Conservation (phyloP, 2,329 filamentous ascomycete species). For the Fusarium nanum region DNA sequence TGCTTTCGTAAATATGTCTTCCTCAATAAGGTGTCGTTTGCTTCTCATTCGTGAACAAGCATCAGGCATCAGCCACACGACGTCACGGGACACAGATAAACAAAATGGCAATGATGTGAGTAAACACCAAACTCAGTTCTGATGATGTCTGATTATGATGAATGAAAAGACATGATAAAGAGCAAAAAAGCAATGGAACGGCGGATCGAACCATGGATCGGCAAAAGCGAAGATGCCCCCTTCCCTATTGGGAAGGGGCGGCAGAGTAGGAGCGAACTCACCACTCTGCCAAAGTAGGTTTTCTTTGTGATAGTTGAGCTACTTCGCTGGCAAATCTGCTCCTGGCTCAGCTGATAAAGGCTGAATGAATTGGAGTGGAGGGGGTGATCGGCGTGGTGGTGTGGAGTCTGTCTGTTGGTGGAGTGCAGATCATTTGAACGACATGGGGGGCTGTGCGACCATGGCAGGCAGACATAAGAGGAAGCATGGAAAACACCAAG, state of each 20-base stretch:
- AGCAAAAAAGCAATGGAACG: background rate
- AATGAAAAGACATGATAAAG: background rate
- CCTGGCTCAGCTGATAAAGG: no score
- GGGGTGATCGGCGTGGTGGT: background rate
- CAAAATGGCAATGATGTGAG: background rate
- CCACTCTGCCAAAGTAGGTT: conserved; percentile 19
- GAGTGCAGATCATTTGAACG: background rate
- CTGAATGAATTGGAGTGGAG: no score
- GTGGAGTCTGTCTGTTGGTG: background rate
- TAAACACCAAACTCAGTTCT: background rate
- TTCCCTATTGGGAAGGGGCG: background rate
- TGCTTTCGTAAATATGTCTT: background rate
- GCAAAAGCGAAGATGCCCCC: conserved; percentile 30
- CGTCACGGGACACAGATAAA: background rate
- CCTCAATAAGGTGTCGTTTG: background rate
- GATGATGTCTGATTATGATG: background rate
- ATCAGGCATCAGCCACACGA: background rate
- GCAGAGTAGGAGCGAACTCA: background rate
- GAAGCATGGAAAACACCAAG: background rate
- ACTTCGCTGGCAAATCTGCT: no score
- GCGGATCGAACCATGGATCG: background rate
- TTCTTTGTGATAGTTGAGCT: background rate
- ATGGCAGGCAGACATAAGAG: background rate
- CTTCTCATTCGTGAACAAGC: background rate
- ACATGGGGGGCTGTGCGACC: background rate